Base-by-base conservation (phyloP, 2,329 filamentous ascomycete genomes). In the Xylariaceae sp. region DNA sequence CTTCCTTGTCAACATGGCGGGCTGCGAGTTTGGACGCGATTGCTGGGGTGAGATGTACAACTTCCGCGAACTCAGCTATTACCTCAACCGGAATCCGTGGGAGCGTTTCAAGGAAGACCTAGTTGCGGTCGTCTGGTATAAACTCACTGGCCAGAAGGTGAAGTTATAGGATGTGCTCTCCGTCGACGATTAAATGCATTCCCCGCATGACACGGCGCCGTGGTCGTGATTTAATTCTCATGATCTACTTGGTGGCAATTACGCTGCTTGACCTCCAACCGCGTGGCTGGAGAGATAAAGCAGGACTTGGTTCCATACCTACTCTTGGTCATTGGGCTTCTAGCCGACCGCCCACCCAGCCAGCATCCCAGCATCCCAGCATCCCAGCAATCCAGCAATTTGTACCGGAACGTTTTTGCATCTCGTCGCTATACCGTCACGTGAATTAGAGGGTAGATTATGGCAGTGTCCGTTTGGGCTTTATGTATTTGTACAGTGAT, bases 21-120 rank as follows among this genome's bases (percentile, higher is more conserved):
- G 94, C 3, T 99, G 94, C 70, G 88, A 96, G 71, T 97, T 89
- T 87, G 92, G 92, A 3, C 84, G 94, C 47, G 92, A 99, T 73
- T 99, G 94, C 71, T 97, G 92, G 92, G 87, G 86, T 36, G 94
- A 99, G 74, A 96, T 99, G 85, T 96, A 96, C 74, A 87, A 88
- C 70, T 99, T 91, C 75, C 88, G 92, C 49, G 86, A 96, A 70
- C 80, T 95, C 67, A 95, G 90, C 75, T 92, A 95, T 70, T 86
- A 85, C 72, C 80, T 96, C 58, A 96, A 96, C 76, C 83, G 90
- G 48, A 88, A 83, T 47, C 78, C 74, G 51, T 96, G 90, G 89
- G 88, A 95, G 74, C 75, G 74, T 22, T 86, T 86, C 72, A 86
- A 86, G 76, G 83, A 86, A 67, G 83, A 86, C 59, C 67, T 85